These are phyloP conservation scores for Orbilia ellipsospora DNA, from an alignment of 2,329 filamentous ascomycete species.

Conservation along the genomic window DNA sequence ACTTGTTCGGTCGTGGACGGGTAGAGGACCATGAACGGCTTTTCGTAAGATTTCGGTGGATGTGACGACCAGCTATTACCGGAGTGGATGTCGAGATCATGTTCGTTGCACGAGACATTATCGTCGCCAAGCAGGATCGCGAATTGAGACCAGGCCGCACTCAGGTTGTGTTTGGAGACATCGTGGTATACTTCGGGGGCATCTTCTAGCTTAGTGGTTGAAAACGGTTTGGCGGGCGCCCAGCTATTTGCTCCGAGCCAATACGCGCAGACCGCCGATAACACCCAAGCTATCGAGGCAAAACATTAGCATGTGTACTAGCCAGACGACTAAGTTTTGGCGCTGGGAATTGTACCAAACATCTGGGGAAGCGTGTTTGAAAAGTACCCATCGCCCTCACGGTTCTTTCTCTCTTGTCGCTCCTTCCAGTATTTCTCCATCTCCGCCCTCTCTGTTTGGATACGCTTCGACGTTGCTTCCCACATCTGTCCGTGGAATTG, in stretches of 20 bases:
- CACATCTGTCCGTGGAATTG: slow-evolving; percentile 71
- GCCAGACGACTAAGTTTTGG: neutral
- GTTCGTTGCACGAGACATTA: slow-evolving; percentile 71
- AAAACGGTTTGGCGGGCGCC: slow-evolving; percentile 67
- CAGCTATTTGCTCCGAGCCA: slow-evolving; percentile 69
- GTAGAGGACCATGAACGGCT: slow-evolving; percentile 77
- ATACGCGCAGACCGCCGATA: slow-evolving; percentile 67
- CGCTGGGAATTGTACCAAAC: slow-evolving; percentile 64
- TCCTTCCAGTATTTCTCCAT: slow-evolving; percentile 66
- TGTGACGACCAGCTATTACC: slow-evolving; percentile 74
- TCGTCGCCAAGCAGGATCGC: slow-evolving; percentile 72
- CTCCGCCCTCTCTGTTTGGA: slow-evolving; percentile 69
- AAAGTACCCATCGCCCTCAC: slow-evolving; percentile 61
- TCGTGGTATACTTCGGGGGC: slow-evolving; percentile 69
- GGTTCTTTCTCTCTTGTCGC: slow-evolving; percentile 58
- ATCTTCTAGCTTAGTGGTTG: slow-evolving; percentile 71
- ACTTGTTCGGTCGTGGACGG: slow-evolving; percentile 84
- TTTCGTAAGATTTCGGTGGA: slow-evolving; percentile 64
- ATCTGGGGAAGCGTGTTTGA: slow-evolving; percentile 67
- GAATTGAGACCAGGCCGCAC: slow-evolving; percentile 77
- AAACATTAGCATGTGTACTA: slow-evolving; percentile 4
- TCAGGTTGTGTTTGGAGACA: slow-evolving; percentile 71
- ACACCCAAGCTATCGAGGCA: slow-evolving; percentile 56
- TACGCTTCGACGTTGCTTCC: slow-evolving; percentile 69
- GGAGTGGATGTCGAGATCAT: slow-evolving; percentile 70